A percentile compares a stretch with the other conserved stretches of the same genome.
Conservation (phyloP, 768 basidiomycete species). For the Rhizopogon vesiculosus region DNA sequence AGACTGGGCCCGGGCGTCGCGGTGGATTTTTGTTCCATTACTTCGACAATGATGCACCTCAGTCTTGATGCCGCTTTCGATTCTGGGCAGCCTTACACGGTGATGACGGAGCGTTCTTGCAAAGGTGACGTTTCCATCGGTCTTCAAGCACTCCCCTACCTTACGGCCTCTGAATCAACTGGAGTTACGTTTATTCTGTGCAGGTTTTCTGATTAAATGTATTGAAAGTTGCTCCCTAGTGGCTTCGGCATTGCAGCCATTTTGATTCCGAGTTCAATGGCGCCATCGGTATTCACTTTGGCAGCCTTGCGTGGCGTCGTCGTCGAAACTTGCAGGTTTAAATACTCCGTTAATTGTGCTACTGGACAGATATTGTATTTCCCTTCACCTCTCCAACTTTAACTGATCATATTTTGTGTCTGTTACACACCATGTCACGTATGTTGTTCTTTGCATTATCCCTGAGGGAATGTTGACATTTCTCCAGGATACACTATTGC, state of each 20-base stretch:
- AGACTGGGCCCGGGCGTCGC: background rate
- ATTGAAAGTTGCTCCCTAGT: background rate
- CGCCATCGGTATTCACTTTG: background rate
- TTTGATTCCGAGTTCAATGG: background rate
- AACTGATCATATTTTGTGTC: background rate
- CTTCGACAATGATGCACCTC: background rate
- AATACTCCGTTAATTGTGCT: constrained; percentile 3
- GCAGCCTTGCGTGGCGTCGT: background rate
- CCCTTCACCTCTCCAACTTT: background rate
- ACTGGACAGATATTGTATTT: background rate
- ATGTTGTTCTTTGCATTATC: background rate
- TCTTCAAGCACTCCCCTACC: background rate
- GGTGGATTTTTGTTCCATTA: background rate
- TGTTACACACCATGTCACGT: constrained; percentile 8
- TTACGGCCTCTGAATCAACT: background rate
- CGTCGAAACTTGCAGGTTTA: constrained; percentile 10
- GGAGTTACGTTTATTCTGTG: background rate
- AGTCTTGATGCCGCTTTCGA: background rate
- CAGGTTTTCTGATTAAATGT: constrained; percentile 2
- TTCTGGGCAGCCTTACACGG: background rate
- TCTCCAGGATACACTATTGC: constrained; percentile 25
- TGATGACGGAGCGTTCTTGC: background rate
- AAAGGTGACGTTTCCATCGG: background rate
- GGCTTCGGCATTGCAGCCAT: background rate
- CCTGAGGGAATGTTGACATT: constrained; percentile 7